Evolutionary conservation across 2,329 filamentous ascomycete species (phyloP), one percentile per base, ranked within the genome.

Genomic region (Aspergillus sp.): DNA sequence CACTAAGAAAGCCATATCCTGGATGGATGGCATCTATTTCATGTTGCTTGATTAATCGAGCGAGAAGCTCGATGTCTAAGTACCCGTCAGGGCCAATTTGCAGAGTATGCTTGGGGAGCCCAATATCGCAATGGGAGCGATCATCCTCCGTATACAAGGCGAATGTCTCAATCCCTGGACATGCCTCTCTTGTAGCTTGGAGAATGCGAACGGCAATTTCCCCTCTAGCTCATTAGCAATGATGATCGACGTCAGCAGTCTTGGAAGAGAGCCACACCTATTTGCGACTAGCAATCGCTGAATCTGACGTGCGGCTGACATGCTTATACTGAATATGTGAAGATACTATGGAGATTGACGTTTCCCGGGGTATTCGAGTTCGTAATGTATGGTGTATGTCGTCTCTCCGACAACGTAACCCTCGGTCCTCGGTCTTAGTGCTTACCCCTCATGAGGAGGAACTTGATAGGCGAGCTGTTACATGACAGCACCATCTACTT

Each of bases 161-260:
- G 61, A 80, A 82, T 1, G 83, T 86, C 54, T 84, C 79, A 8
- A 86, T 75, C 12, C 66, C 56, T 4, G 63, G 59, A 12, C 73
- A 74, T 3, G 87, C 74, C 70, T 88, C 86, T 41, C 83, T 77
- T n/a, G 82, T 83, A 55, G 85, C 79, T 30, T 81, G 79, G 34
- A 87, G 74, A 48, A 88, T 85, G 12, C 86, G 79, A 2, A 83
- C 80, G 54, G 85, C 85, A 51, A 89, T 87, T 69, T 88, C 86
- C 55, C 86, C 86, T 74, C 84, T 85, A 8, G 17, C 42, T 39
- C 12, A 51, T 56, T 52, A 58, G 22, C 42, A 17, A 4, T 13
- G 11, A 3, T 24, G 9, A 34, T n/a, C 27, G 13, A 33, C 27
- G 9, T 13, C 9, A 6, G 12, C 5, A 22, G 37, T 24, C 42